phyloP scores from a whole-genome alignment of 768 basidiomycete genomes.

The Aureoboletus auriporus region DNA sequence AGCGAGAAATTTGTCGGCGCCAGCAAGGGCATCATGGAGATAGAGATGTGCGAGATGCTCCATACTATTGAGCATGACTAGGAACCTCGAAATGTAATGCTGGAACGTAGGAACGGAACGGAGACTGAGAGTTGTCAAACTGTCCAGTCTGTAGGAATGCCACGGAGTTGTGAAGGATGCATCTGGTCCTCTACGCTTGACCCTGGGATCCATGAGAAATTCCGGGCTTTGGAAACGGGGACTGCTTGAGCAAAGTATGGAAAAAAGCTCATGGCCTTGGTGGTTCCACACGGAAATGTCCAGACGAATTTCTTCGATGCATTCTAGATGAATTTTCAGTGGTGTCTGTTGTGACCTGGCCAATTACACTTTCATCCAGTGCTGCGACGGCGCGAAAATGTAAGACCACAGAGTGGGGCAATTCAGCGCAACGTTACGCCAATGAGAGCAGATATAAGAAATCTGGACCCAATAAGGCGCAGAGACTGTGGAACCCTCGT shows the following conservation, averaged over 20 bases:
- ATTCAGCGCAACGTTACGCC: constrained; percentile 40
- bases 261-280: neutral
- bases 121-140: too few relatives aligned
- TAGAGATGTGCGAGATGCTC: too few relatives aligned
- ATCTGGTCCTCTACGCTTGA: too few relatives aligned
- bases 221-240: neutral
- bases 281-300: neutral
- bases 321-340: neutral
- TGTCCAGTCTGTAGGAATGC: neutral
- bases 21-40: too few relatives aligned
- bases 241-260: neutral
- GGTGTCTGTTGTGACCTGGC: constrained; percentile 30
- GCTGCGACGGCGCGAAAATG: neutral
- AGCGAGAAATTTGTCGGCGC: too few relatives aligned
- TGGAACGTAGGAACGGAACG: too few relatives aligned
- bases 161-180: too few relatives aligned
- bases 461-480: constrained; percentile 4
- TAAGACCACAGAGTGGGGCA: constrained; percentile 17
- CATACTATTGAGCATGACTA: too few relatives aligned
- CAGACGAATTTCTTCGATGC: neutral
- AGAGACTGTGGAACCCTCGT: neutral
- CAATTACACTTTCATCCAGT: neutral
- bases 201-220: too few relatives aligned
- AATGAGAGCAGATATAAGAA: constrained; percentile 22
- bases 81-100: too few relatives aligned